Percentiles rank a stretch among this genome's conserved stretches.
Evolutionary conservation across 768 basidiomycete genomes (phyloP).

Genomic region (Russula abietina): DNA sequence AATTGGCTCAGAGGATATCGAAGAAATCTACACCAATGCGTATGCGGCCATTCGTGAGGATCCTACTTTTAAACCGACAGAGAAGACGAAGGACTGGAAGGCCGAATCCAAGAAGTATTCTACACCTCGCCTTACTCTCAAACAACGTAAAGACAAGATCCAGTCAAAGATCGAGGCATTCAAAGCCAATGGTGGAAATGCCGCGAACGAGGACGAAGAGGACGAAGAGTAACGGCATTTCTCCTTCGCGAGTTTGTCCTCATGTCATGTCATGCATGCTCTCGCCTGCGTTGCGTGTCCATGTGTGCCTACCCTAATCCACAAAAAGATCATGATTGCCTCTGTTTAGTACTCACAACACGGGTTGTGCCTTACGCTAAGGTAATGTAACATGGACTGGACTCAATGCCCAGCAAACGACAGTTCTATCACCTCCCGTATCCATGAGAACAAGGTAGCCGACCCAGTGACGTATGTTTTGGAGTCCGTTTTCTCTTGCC

Average conservation of each 20-base stretch:
- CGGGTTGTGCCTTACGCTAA: neutral
- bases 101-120: conserved; percentile 72
- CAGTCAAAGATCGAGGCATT: conserved; percentile 87
- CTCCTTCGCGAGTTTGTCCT: neutral
- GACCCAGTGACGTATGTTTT: conserved; percentile 14
- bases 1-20: conserved; percentile 92
- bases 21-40: conserved; percentile 90
- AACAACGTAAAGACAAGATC: conserved; percentile 74
- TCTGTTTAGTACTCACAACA: neutral
- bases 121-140: conserved; percentile 60
- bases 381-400: neutral
- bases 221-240: conserved; percentile 40
- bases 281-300: neutral
- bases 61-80: conserved; percentile 82
- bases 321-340: neutral
- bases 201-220: conserved; percentile 41
- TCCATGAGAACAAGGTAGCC: conserved; percentile 17
- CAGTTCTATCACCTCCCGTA: conserved; percentile 17
- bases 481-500: conserved; percentile 9
- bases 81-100: conserved; percentile 90
- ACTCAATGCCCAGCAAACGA: conserved; percentile 7
- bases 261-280: neutral
- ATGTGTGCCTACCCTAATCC: neutral
- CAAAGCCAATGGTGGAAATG: conserved; percentile 54
- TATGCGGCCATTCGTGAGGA: conserved; percentile 96